Percentiles rank a stretch among this genome's conserved stretches.
These are phyloP conservation scores for Cinnamomum chago DNA, from an alignment of 164 flowering plant species.

Conservation along the genomic window DNA sequence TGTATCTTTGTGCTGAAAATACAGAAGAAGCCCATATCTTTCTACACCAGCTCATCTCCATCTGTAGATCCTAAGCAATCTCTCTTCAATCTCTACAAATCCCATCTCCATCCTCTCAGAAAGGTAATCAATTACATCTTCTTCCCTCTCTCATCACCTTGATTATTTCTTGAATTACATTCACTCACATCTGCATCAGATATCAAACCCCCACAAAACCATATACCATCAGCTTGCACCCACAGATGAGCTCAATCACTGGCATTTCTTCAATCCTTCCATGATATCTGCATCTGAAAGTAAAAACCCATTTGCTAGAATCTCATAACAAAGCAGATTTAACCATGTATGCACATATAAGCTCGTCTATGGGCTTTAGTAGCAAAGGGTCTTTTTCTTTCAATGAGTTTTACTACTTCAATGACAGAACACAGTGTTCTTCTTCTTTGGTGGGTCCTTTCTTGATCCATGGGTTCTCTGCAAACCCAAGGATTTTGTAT, in stretches of 20 bases:
- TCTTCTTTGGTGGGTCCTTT: constrained; percentile 16
- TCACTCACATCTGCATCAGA: neutral
- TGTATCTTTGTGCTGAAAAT: neutral
- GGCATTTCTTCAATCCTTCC: neutral
- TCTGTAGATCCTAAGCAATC: neutral
- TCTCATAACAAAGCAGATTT: neutral
- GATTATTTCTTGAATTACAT: neutral
- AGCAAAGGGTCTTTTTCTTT: constrained; percentile 33
- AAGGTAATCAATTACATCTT: neutral
- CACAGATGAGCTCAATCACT: constrained; percentile 1
- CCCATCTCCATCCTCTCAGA: neutral
- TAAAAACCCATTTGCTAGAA: neutral
- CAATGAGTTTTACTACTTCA: constrained; percentile 32
- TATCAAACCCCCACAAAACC: neutral
- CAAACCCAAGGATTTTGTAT: constrained; percentile 27
- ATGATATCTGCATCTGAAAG: neutral
- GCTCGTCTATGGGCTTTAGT: constrained; percentile 41
- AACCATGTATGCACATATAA: constrained; percentile 25
- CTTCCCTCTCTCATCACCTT: neutral
- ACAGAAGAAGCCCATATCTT: neutral
- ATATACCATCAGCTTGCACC: neutral
- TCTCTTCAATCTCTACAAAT: neutral
- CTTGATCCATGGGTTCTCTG: constrained; percentile 17
- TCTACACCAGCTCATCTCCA: neutral
- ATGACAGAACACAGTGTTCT: constrained; percentile 15